Percentiles rank a stretch among this genome's conserved stretches.
phyloP scores from a whole-genome alignment of 2,329 filamentous ascomycete genomes.

The Alternaria metachromatica region DNA sequence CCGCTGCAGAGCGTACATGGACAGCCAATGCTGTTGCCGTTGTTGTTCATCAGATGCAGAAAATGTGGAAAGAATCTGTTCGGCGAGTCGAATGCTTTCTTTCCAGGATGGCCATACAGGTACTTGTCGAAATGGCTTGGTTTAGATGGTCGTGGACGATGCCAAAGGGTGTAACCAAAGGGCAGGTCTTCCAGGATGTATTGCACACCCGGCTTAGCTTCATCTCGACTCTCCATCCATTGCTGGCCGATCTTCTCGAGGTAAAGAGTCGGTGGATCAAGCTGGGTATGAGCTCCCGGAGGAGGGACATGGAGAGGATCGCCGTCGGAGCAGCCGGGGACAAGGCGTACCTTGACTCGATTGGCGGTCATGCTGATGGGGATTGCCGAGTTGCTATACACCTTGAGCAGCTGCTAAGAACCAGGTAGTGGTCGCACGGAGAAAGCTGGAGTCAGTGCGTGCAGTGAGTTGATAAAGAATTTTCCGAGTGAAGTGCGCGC shows the following conservation, averaged over 20 bases:
- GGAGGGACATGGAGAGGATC: constrained; percentile 40
- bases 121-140: constrained; percentile 59
- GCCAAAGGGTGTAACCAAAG: constrained; percentile 60
- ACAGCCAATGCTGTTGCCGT: constrained; percentile 52
- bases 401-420: no score
- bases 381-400: no score
- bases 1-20: constrained; percentile 57
- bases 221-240: constrained; percentile 57
- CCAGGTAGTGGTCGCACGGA: no score
- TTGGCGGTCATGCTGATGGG: no score
- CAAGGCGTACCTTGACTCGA: constrained; percentile 3
- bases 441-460: no score
- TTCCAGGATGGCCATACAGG: constrained; percentile 63
- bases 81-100: constrained; percentile 60
- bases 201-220: constrained; percentile 43
- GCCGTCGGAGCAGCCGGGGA: constrained; percentile 41
- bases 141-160: constrained; percentile 54
- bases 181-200: constrained; percentile 63
- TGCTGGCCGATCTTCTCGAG: constrained; percentile 55
- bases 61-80: constrained; percentile 65
- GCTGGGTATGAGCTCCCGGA: constrained; percentile 31
- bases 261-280: constrained; percentile 54
- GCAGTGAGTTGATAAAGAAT: no score
- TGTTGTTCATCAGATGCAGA: constrained; percentile 60
- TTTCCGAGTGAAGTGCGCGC: not conserved